Conservation (phyloP, 2,329 filamentous ascomycete genomes). For the Hypomyces rosellus region DNA sequence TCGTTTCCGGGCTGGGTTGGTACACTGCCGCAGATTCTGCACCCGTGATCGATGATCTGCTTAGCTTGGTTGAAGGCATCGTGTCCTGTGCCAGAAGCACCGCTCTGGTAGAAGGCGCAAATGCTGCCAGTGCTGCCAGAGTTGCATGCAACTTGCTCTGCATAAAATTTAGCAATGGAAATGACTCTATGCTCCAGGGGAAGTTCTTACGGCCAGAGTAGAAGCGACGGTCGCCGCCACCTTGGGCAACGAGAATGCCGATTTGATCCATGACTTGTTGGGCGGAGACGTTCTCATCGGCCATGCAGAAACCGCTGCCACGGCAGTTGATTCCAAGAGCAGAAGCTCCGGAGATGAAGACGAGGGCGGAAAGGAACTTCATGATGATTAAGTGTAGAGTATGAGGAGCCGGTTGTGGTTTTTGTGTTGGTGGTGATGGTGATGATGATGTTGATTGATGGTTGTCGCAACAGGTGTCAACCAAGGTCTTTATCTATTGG, state of each 20-base stretch:
- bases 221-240: not conserved
- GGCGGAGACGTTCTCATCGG: conserved; percentile 9
- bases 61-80: conserved; percentile 7
- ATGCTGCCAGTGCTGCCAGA: conserved; percentile 7
- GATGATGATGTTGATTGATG: not conserved
- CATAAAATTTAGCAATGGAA: not conserved
- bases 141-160: conserved; percentile 10
- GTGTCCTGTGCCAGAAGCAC: conserved; percentile 5
- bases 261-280: conserved; percentile 9
- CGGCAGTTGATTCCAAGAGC: conserved; percentile 15
- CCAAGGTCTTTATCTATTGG: no score
- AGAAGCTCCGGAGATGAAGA: conserved; percentile 6
- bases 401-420: not conserved
- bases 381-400: not conserved
- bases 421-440: not conserved
- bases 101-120: conserved; percentile 14
- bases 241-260: conserved; percentile 6
- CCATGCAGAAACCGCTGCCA: conserved; percentile 8
- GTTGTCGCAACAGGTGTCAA: not conserved
- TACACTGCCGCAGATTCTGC: conserved; percentile 8
- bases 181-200: not conserved
- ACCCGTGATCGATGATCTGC: conserved; percentile 9
- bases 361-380: conserved; percentile 2
- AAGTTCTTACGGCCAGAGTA: not conserved
- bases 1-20: conserved; percentile 13